Evolutionary conservation across 306 rosid genomes (phyloP).

Genomic region (Mimosa bimucronata): DNA sequence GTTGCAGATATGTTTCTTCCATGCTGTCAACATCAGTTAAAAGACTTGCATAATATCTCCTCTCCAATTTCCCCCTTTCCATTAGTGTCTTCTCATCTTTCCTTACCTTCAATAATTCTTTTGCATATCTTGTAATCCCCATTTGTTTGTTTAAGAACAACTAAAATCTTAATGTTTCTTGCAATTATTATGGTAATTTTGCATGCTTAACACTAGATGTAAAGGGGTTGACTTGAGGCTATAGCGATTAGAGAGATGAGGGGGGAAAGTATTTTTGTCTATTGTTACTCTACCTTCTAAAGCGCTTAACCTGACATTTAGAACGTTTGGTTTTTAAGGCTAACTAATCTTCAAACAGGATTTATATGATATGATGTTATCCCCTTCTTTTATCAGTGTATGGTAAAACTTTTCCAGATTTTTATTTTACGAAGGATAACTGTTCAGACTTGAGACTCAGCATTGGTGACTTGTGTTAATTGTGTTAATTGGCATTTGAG

Average conservation of each 20-base stretch:
- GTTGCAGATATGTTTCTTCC: neutral
- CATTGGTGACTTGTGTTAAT: neutral
- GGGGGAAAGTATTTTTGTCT: neutral
- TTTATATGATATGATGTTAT: neutral
- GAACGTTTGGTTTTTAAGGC: neutral
- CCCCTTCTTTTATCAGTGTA: neutral
- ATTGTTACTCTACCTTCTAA: neutral
- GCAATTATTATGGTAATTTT: neutral
- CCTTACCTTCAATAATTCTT: neutral
- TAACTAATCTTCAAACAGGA: neutral
- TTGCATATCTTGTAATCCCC: neutral
- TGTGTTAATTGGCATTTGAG: slow-evolving; percentile 12
- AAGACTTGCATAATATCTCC: neutral
- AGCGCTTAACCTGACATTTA: neutral
- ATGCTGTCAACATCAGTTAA: neutral
- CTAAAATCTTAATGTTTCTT: neutral
- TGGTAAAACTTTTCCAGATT: neutral
- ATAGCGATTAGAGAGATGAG: neutral
- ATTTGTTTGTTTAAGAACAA: neutral
- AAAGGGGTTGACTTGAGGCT: neutral
- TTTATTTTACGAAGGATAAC: neutral
- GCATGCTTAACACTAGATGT: neutral
- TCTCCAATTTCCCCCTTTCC: neutral
- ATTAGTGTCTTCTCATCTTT: neutral
- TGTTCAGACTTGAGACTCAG: neutral